Conservation (phyloP, 2,329 filamentous ascomycete species). For the Delphinella strobiligena region DNA sequence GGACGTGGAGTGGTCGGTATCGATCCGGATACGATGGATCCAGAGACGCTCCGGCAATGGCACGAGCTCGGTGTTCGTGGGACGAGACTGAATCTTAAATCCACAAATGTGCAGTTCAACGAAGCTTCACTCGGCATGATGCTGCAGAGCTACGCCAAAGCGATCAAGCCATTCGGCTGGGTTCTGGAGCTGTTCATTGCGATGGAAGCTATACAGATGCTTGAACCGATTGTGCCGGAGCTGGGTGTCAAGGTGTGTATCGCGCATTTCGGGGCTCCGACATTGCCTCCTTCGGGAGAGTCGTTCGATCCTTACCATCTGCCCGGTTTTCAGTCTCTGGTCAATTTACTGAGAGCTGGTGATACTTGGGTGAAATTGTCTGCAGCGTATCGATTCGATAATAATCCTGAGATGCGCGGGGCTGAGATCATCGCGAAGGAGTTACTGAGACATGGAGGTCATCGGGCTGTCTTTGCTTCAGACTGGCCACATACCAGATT, state of each 20-base stretch:
- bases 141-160: slow-evolving; percentile 37
- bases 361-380: slow-evolving; percentile 47
- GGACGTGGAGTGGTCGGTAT: slow-evolving; percentile 20
- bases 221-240: slow-evolving; percentile 37
- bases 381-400: slow-evolving; percentile 44
- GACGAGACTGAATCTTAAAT: slow-evolving; percentile 21
- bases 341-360: slow-evolving; percentile 34
- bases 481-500: slow-evolving; percentile 56
- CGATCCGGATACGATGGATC: slow-evolving; percentile 14
- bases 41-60: slow-evolving; percentile 15
- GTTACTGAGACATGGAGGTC: slow-evolving; percentile 33
- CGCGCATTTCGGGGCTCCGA: slow-evolving; percentile 42
- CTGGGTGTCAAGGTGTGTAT: slow-evolving; percentile 43
- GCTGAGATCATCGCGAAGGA: slow-evolving; percentile 38
- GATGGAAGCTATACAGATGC: slow-evolving; percentile 35
- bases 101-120: slow-evolving; percentile 25
- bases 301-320: slow-evolving; percentile 28
- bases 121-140: slow-evolving; percentile 29
- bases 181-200: slow-evolving; percentile 47
- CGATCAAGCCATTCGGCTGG: slow-evolving; percentile 42
- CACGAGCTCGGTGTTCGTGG: slow-evolving; percentile 19
- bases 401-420: slow-evolving; percentile 28
- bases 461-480: slow-evolving; percentile 45
- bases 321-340: slow-evolving; percentile 37
- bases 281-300: slow-evolving; percentile 20